Evolutionary conservation across 257 asterid species (phyloP).

Genomic region (Verbascum thapsus): DNA sequence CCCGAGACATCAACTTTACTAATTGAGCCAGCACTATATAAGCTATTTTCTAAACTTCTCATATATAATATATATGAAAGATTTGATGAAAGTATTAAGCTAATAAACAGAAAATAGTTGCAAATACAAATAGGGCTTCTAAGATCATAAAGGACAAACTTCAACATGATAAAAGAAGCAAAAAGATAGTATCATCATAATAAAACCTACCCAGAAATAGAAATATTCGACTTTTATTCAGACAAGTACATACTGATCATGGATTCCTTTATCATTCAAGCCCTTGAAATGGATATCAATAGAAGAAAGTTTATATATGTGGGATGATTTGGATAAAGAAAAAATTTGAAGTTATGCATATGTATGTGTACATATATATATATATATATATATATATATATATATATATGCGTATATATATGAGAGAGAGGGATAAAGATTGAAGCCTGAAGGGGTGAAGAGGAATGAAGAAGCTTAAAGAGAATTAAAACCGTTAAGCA

Average conservation of each 20-base stretch:
- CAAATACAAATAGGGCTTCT: no score
- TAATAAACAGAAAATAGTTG: not conserved
- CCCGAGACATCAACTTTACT: no score
- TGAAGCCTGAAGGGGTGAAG: slow-evolving; percentile 30
- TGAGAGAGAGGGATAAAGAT: slow-evolving; percentile 5
- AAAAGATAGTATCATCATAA: not conserved
- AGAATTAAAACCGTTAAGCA: slow-evolving; percentile 49
- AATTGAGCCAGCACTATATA: no score
- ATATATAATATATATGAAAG: no score
- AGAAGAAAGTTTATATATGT: not conserved
- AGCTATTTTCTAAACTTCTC: no score
- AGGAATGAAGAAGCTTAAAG: slow-evolving; percentile 50
- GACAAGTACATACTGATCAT: slow-evolving; percentile 24
- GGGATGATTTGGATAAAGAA: not conserved
- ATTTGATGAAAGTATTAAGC: not conserved
- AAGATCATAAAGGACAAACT: no score
- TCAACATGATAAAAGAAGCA: not conserved
- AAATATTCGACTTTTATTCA: slow-evolving; percentile 20
- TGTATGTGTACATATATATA: slow-evolving; percentile 20
- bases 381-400: slow-evolving; percentile 14
- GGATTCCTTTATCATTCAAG: slow-evolving; percentile 27
- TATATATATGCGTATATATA: not conserved
- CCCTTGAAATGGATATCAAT: not conserved
- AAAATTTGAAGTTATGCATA: slow-evolving; percentile 1
- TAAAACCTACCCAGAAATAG: slow-evolving; percentile 4